phyloP scores from a whole-genome alignment of 1,284 basidiomycete species.

The Leccinum subrobustum region DNA sequence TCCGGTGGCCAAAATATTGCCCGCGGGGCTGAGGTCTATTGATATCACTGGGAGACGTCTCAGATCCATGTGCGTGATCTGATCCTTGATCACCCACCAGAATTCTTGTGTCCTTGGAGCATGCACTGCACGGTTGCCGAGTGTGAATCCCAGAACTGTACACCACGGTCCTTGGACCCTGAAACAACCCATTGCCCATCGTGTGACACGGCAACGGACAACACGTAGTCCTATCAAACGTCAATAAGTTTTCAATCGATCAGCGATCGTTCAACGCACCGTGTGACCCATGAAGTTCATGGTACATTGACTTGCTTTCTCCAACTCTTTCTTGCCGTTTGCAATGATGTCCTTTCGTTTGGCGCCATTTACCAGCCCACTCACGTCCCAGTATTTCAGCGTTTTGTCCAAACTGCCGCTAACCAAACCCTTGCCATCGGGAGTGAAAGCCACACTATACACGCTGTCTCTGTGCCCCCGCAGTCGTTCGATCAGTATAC shows the following conservation, averaged over 20 bases:
- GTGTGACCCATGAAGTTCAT: constrained; percentile 86
- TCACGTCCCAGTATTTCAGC: constrained; percentile 85
- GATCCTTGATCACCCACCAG: constrained; percentile 41
- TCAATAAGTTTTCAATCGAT: constrained; percentile 3
- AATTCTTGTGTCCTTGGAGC: constrained; percentile 90
- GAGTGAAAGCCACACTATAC: constrained; percentile 86
- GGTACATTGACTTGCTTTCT: constrained; percentile 53
- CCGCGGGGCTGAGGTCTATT: constrained; percentile 76
- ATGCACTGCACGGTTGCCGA: constrained; percentile 78
- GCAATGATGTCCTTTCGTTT: constrained; percentile 46
- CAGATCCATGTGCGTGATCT: constrained; percentile 9
- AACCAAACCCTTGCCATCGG: constrained; percentile 77
- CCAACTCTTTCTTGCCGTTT: constrained; percentile 33
- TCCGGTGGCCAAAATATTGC: constrained; percentile 79
- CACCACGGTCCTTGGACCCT: constrained; percentile 87
- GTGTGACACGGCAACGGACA: constrained; percentile 78
- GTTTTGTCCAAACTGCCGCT: constrained; percentile 87
- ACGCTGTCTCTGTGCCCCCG: constrained; percentile 84
- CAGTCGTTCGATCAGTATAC: constrained; percentile 71
- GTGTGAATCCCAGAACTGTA: constrained; percentile 86
- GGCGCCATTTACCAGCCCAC: constrained; percentile 39
- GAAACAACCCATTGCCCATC: constrained; percentile 89
- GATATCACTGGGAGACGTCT: constrained; percentile 25
- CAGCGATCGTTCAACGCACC: constrained; percentile 40
- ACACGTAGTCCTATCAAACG: constrained; percentile 64